Conservation (phyloP, 768 basidiomycete genomes). For the Panus rudis region DNA sequence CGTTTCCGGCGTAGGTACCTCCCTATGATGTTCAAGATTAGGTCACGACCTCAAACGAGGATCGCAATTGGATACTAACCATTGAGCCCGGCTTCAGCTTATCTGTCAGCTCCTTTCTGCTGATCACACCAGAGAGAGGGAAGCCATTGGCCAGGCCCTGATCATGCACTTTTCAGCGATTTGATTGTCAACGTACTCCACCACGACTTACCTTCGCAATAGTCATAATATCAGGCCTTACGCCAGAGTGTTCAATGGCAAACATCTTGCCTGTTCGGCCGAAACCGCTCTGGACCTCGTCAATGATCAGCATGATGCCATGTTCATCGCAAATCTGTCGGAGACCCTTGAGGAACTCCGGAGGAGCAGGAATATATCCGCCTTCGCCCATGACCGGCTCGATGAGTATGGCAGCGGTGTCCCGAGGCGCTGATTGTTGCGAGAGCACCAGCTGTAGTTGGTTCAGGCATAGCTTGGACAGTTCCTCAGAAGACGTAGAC, state of each 20-base stretch:
- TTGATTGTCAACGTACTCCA: too few species aligned
- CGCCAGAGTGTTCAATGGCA: slow-evolving; percentile 75
- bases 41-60: neutral
- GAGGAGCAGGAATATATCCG: slow-evolving; percentile 86
- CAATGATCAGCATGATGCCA: slow-evolving; percentile 75
- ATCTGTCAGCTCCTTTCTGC: slow-evolving; percentile 76
- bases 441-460: slow-evolving; percentile 73
- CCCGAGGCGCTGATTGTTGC: slow-evolving; percentile 76
- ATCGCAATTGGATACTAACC: slow-evolving; percentile 33
- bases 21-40: slow-evolving; percentile 36
- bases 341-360: slow-evolving; percentile 72
- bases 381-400: slow-evolving; percentile 96
- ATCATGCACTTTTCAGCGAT: neutral
- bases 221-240: slow-evolving; percentile 82
- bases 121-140: slow-evolving; percentile 83
- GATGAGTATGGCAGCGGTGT: slow-evolving; percentile 90
- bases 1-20: slow-evolving; percentile 89
- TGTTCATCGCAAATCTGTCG: slow-evolving; percentile 83
- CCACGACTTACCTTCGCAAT: slow-evolving; percentile 77
- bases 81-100: slow-evolving; percentile 72
- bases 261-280: slow-evolving; percentile 82
- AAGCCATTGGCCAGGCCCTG: slow-evolving; percentile 88
- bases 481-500: slow-evolving; percentile 45
- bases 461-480: slow-evolving; percentile 61
- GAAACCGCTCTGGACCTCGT: slow-evolving; percentile 89